These are phyloP conservation scores for Acer campestre DNA, from an alignment of 345 rosid species.

Conservation along the genomic window DNA sequence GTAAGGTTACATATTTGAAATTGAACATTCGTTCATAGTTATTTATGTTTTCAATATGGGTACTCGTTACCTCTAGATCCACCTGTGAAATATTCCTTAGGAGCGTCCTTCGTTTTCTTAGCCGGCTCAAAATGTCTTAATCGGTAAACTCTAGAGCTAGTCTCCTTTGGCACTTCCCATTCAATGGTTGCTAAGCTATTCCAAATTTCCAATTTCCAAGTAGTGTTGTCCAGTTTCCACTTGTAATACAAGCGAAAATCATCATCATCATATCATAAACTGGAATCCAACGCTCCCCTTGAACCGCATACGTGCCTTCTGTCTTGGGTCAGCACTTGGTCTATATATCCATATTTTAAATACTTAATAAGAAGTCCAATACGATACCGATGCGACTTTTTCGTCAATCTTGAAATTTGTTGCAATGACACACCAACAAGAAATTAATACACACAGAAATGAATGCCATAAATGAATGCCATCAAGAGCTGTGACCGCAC, in stretches of 20 bases:
- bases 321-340: constrained; percentile 52
- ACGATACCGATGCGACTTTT: no score
- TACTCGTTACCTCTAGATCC: constrained; percentile 29
- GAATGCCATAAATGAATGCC: no score
- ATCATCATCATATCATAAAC: constrained; percentile 53
- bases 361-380: no score
- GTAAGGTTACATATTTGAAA: background rate
- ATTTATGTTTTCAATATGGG: background rate
- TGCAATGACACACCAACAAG: no score
- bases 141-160: constrained; percentile 43
- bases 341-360: background rate
- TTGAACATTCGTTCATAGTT: background rate
- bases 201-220: constrained; percentile 15
- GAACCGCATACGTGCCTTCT: constrained; percentile 56
- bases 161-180: constrained; percentile 49
- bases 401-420: no score
- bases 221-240: constrained; percentile 40
- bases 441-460: no score
- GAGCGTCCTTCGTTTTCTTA: constrained; percentile 31
- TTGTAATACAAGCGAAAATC: constrained; percentile 52
- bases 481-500: no score
- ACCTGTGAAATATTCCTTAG: constrained; percentile 46
- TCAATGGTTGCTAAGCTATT: constrained; percentile 46
- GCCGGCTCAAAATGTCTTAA: constrained; percentile 56
- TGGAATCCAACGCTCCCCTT: constrained; percentile 41